Conservation (phyloP, 768 basidiomycete genomes). For the Clavulina sp. region DNA sequence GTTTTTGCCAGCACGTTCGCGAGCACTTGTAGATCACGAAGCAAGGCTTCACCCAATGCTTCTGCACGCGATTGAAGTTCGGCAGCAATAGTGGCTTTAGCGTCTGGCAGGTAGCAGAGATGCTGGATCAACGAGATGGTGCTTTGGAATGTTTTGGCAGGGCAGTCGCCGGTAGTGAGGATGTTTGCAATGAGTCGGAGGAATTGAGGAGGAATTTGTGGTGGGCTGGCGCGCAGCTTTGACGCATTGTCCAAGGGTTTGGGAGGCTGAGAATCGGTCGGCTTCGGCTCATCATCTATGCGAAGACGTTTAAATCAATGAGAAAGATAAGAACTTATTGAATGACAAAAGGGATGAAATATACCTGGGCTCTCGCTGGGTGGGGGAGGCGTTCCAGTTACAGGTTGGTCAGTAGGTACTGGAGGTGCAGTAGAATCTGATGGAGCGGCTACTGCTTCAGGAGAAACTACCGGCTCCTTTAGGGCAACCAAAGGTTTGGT, state of each 20-base stretch:
- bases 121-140: constrained; percentile 85
- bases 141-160: constrained; percentile 88
- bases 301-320: background rate
- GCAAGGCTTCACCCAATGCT: constrained; percentile 63
- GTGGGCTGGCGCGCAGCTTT: constrained; percentile 44
- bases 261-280: background rate
- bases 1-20: constrained; percentile 40
- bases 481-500: constrained; percentile 64
- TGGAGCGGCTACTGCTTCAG: background rate
- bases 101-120: constrained; percentile 73
- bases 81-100: constrained; percentile 72
- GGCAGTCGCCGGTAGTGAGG: constrained; percentile 92
- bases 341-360: background rate
- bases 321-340: background rate
- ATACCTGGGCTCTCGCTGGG: background rate
- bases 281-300: background rate
- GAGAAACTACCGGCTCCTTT: constrained; percentile 4
- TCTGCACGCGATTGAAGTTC: constrained; percentile 78
- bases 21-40: constrained; percentile 62
- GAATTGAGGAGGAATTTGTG: constrained; percentile 70
- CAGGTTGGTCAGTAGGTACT: background rate
- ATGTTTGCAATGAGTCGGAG: constrained; percentile 90
- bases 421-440: background rate
- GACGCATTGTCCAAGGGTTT: constrained; percentile 2
- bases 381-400: background rate